Percentiles rank a stretch among this genome's conserved stretches.
phyloP scores from a whole-genome alignment of 2,329 filamentous ascomycete species.

The Cercospora sojina region DNA sequence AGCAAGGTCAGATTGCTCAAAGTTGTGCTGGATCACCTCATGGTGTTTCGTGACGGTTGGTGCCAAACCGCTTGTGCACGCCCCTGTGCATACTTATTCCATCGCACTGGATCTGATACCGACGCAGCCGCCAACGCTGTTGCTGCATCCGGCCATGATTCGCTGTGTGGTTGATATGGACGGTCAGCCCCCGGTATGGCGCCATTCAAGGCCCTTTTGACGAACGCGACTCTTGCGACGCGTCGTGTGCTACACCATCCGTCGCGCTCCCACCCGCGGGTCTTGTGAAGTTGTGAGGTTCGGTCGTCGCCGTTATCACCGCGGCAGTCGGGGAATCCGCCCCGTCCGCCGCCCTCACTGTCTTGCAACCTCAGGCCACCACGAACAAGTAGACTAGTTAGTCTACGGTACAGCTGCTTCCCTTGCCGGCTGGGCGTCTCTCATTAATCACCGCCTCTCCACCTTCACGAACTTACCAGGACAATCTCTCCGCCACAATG shows the following conservation, averaged over 20 bases:
- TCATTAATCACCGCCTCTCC: neutral
- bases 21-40: constrained; percentile 15
- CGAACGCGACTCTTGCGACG: constrained; percentile 6
- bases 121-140: neutral
- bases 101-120: neutral
- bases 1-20: constrained; percentile 12
- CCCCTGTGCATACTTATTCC: neutral
- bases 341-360: neutral
- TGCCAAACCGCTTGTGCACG: neutral
- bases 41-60: constrained; percentile 1
- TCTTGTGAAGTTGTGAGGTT: neutral
- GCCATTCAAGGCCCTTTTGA: constrained; percentile 2
- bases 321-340: neutral
- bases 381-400: neutral
- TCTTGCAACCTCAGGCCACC: neutral
- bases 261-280: neutral
- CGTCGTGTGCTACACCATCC: neutral
- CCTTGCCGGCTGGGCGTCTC: neutral
- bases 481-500: neutral
- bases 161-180: neutral
- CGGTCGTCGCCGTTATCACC: neutral
- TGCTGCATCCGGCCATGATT: neutral
- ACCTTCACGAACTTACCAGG: neutral
- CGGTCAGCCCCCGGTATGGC: neutral
- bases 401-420: neutral